phyloP scores from a whole-genome alignment of 192 early-diverging fungal genomes.

The Coemansia sp. region DNA sequence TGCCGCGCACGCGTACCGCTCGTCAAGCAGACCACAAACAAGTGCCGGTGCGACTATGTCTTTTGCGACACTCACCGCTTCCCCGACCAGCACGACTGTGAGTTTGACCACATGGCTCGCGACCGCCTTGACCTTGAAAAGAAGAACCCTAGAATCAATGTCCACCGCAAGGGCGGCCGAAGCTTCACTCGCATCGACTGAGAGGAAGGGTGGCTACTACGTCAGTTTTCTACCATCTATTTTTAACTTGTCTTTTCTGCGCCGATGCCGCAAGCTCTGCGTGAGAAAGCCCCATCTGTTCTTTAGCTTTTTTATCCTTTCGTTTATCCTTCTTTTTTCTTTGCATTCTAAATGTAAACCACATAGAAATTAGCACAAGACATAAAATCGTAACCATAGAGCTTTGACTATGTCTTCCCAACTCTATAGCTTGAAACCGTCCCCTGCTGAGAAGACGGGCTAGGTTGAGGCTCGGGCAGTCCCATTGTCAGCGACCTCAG shows the following conservation, averaged over 20 bases:
- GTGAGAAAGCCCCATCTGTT: neutral
- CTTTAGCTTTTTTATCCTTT: neutral
- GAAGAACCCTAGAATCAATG: slow-evolving; percentile 73
- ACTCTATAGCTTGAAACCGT: too few relatives aligned
- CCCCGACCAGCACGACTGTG: slow-evolving; percentile 71
- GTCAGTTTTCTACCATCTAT: neutral
- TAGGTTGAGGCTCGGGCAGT: too few relatives aligned
- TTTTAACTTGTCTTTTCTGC: slow-evolving; percentile 1
- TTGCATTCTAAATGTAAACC: slow-evolving; percentile 11
- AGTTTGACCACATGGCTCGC: slow-evolving; percentile 72
- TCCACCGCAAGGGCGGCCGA: slow-evolving; percentile 69
- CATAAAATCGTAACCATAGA: too few relatives aligned
- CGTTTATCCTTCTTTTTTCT: neutral
- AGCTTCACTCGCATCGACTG: slow-evolving; percentile 68
- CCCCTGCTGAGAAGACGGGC: too few relatives aligned
- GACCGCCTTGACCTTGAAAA: slow-evolving; percentile 68
- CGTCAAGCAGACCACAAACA: slow-evolving; percentile 74
- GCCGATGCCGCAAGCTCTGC: too few relatives aligned
- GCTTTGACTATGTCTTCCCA: too few relatives aligned
- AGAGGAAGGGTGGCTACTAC: neutral
- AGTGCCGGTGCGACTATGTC: slow-evolving; percentile 72
- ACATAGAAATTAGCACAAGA: too few relatives aligned
- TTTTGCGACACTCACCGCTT: slow-evolving; percentile 74
- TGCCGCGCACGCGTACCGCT: slow-evolving; percentile 74
- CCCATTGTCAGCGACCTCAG: too few relatives aligned